Conservation (phyloP, 306 rosid species). For the Cicer judaicum region DNA sequence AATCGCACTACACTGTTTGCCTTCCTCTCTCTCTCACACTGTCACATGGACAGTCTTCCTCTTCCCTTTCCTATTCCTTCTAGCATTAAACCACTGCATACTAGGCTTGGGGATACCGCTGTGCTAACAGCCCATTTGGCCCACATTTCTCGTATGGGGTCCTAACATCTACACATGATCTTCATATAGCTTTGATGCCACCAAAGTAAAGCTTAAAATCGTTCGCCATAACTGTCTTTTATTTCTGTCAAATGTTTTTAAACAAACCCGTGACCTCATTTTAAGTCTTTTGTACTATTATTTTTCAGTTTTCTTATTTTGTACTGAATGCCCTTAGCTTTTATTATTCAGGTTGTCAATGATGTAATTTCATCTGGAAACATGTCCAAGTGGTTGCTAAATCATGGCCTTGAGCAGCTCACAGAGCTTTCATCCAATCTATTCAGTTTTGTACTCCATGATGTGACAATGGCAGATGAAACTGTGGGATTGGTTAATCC, state of each 20-base stretch:
- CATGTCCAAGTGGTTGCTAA: constrained; percentile 77
- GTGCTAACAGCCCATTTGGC: too few relatives aligned
- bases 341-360: constrained; percentile 67
- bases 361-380: constrained; percentile 63
- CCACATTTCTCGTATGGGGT: too few relatives aligned
- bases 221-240: constrained; percentile 11
- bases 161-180: background rate
- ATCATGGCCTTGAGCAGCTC: constrained; percentile 83
- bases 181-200: constrained; percentile 21
- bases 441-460: constrained; percentile 56
- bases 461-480: constrained; percentile 50
- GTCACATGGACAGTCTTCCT: too few relatives aligned
- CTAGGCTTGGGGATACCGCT: too few relatives aligned
- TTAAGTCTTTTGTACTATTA: background rate
- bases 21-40: too few relatives aligned
- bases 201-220: constrained; percentile 16
- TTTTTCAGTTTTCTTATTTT: constrained; percentile 19
- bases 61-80: too few relatives aligned
- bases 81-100: too few relatives aligned
- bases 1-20: too few relatives aligned
- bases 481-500: constrained; percentile 53
- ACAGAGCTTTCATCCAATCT: constrained; percentile 70
- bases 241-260: constrained; percentile 19
- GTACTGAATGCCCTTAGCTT: constrained; percentile 17
- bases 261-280: constrained; percentile 8